A percentile compares a stretch with the other conserved stretches of the same genome.
Evolutionary conservation across 1,284 basidiomycete species (phyloP).

Genomic region (Boletus semigastroideus): DNA sequence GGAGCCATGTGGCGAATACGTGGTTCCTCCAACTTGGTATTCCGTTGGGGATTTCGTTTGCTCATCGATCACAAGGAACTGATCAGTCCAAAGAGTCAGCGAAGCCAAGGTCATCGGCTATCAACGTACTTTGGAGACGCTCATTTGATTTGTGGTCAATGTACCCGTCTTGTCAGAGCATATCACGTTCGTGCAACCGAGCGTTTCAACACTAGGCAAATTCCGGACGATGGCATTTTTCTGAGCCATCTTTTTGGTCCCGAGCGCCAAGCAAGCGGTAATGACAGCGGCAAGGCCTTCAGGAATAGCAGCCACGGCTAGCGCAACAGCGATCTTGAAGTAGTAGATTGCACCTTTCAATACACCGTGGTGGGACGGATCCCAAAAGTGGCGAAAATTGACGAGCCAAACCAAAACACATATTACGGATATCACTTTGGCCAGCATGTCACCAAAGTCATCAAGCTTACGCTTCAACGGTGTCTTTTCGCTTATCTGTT

Average conservation of each 20-base stretch:
- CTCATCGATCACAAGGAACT: conserved; percentile 77
- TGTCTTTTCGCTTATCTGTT: conserved; percentile 90
- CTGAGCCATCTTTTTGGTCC: conserved; percentile 97
- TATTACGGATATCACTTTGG: conserved; percentile 94
- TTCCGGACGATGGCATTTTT: conserved; percentile 96
- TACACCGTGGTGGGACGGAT: conserved; percentile 85
- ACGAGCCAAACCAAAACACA: conserved; percentile 95
- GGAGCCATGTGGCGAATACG: conserved; percentile 81
- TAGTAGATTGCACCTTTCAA: conserved; percentile 95
- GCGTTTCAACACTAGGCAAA: conserved; percentile 93
- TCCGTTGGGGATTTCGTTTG: conserved; percentile 57
- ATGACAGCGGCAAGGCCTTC: conserved; percentile 96
- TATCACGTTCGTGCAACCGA: conserved; percentile 95
- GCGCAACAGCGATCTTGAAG: conserved; percentile 96
- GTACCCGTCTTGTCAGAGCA: conserved; percentile 98
- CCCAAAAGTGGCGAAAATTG: conserved; percentile 92
- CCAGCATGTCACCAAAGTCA: conserved; percentile 94
- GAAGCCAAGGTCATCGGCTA: neutral
- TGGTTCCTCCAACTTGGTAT: conserved; percentile 84
- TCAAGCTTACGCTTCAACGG: conserved; percentile 94
- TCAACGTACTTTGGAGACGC: conserved; percentile 72
- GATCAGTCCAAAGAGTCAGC: conserved; percentile 9
- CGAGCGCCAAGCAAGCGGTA: conserved; percentile 93
- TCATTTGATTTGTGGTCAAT: conserved; percentile 95
- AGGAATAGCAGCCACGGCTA: conserved; percentile 95